phyloP scores from a whole-genome alignment of 2,329 filamentous ascomycete genomes.

The Botrytis tulipae region DNA sequence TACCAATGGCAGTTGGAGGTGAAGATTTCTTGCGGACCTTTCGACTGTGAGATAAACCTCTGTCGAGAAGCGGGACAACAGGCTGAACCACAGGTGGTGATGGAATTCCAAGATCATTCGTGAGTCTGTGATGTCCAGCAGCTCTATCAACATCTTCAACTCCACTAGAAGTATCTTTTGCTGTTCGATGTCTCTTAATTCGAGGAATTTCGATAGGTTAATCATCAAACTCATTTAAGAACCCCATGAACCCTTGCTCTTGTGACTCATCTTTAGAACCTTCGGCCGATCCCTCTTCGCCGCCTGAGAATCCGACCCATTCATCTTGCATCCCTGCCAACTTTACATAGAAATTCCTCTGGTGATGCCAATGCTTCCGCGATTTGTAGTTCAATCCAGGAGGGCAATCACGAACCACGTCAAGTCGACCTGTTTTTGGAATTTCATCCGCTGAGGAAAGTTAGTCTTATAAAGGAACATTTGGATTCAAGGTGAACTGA shows the following conservation, averaged over 20 bases:
- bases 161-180: neutral
- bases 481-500: neutral
- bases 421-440: neutral
- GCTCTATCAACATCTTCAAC: too few species aligned
- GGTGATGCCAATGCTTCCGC: neutral
- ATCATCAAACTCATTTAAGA: neutral
- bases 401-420: neutral
- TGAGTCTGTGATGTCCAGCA: neutral
- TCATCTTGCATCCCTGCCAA: fast-evolving
- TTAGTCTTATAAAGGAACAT: neutral
- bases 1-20: neutral
- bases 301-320: neutral
- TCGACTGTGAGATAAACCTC: neutral
- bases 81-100: neutral
- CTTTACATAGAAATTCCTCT: neutral
- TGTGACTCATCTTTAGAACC: neutral
- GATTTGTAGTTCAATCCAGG: neutral
- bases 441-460: neutral
- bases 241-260: neutral
- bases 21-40: neutral
- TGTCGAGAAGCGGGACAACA: too few species aligned
- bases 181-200: fast-evolving
- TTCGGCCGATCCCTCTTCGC: neutral
- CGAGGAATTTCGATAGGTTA: neutral
- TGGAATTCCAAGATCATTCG: neutral